phyloP scores from a whole-genome alignment of 2,329 filamentous ascomycete species.

The Pestalotiopsis sp. region DNA sequence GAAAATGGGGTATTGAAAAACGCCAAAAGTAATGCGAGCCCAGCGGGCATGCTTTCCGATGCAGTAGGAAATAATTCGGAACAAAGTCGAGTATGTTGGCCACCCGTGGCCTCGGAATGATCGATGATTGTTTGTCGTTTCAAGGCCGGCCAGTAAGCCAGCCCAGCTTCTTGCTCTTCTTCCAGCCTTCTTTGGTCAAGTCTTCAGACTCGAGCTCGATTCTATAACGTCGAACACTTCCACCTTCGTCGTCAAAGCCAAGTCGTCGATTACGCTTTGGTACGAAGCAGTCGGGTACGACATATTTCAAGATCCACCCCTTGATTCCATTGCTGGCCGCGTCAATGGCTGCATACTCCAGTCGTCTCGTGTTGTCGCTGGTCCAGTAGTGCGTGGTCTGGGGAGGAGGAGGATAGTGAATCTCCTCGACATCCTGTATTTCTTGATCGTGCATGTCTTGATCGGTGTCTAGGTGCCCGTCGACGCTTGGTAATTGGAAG shows the following conservation, averaged over 20 bases:
- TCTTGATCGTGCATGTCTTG: slow-evolving; percentile 14
- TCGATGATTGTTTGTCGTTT: background rate
- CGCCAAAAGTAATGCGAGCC: slow-evolving; percentile 22
- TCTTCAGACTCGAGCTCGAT: slow-evolving; percentile 55
- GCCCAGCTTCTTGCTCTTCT: slow-evolving; percentile 24
- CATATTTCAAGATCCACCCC: slow-evolving; percentile 57
- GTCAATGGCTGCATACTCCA: slow-evolving; percentile 68
- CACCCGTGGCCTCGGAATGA: background rate
- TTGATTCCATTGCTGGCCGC: slow-evolving; percentile 59
- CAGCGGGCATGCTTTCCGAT: slow-evolving; percentile 16
- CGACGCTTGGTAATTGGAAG: slow-evolving; percentile 51
- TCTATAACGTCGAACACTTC: slow-evolving; percentile 63
- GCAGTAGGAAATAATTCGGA: background rate
- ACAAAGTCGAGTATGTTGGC: background rate
- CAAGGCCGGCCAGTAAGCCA: slow-evolving; percentile 27
- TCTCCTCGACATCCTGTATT: slow-evolving; percentile 17
- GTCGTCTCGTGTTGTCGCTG: slow-evolving; percentile 59
- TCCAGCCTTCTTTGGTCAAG: slow-evolving; percentile 19
- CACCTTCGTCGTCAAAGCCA: slow-evolving; percentile 61
- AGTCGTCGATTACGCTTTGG: slow-evolving; percentile 49
- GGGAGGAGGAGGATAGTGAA: slow-evolving; percentile 45
- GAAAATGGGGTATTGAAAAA: slow-evolving; percentile 21
- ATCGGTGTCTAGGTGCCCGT: slow-evolving; percentile 27
- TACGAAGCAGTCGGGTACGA: slow-evolving; percentile 62
- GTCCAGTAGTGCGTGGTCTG: slow-evolving; percentile 68